Evolutionary conservation across 495 filamentous ascomycete species (phyloP).

Genomic region (Xylaria telfairii): DNA sequence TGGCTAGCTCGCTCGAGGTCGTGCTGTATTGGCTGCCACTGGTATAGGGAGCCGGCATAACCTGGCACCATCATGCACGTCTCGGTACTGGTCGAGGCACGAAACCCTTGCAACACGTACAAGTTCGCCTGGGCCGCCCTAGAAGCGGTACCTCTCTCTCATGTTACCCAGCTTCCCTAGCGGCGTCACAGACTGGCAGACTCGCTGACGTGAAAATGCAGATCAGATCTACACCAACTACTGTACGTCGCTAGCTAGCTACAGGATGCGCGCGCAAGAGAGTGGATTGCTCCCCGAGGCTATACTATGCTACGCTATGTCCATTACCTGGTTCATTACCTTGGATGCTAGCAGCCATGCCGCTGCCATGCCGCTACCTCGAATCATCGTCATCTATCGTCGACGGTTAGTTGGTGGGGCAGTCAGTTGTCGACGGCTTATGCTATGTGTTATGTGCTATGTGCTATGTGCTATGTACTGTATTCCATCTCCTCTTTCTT

Average conservation of each 20-base stretch:
- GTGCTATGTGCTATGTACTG: too few relatives aligned
- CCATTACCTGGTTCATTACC: background rate
- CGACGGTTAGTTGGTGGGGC: background rate
- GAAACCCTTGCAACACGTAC: background rate
- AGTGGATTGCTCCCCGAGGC: background rate
- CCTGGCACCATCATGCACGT: slow-evolving; percentile 25
- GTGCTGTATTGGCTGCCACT: too few relatives aligned
- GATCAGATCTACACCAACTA: background rate
- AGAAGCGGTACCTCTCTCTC: background rate
- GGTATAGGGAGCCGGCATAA: slow-evolving; percentile 10
- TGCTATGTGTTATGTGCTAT: too few relatives aligned
- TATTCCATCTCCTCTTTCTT: background rate
- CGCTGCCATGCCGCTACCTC: background rate
- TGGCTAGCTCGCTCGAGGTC: too few relatives aligned
- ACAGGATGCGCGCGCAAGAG: background rate
- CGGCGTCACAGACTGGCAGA: background rate
- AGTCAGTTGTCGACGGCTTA: background rate
- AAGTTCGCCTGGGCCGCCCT: too few relatives aligned
- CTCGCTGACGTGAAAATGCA: too few relatives aligned
- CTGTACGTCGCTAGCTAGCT: background rate
- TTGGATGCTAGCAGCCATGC: background rate
- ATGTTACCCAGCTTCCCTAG: background rate
- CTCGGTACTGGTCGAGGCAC: slow-evolving; percentile 26
- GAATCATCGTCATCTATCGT: background rate
- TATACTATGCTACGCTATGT: too few relatives aligned